Base-by-base conservation (phyloP, 2,329 filamentous ascomycete genomes). In the Penicillium paneum region DNA sequence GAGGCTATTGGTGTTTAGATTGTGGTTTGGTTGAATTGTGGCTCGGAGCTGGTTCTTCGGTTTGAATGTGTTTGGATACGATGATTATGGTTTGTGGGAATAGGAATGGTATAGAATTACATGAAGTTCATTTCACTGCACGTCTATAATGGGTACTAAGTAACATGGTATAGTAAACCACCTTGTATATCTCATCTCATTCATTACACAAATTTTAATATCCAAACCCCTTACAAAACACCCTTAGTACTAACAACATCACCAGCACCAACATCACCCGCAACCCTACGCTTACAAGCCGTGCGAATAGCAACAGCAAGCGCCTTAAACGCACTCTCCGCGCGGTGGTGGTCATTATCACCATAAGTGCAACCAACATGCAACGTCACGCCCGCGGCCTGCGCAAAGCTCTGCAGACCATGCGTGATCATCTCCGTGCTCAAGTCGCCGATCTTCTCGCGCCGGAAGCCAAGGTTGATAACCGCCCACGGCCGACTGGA, bases 361-460 rank as follows among this genome's bases (percentile, higher is more conserved):
- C 94, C 94, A 60, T 91, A 84, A 53, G 96, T 76, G 75, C 90
- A 95, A 76, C 97, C 91, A 55, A 99, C 90, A 78, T 99, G 94
- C 69, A 97, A 78, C n/a, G 94, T 99, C 49, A 97, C 82, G 26
- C 91, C 87, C 3, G 91, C 91, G 10, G 85, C 90, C 78, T 95
- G 89, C 39, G 93, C 92, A 76, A 97, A 99, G 78, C 89, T 94
- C 80, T 96, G 86, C 70, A 99, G 75, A 64, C 92, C 96, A 79
- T 99, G 94, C 42, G 93, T 92, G 39, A 99, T 86, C 94, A 99
- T 99, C 82, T 99, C 93, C 66, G 86, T 89, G 78, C 88, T 93
- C 64, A 99, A 79, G 70, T 94, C 90, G 54, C 94, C 94, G 67
- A 99, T 90, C 81, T 90, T 95, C 79, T 97, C 94, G 58, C 94